phyloP scores from a whole-genome alignment of 495 filamentous ascomycete genomes.

The Ramalina peruviana region DNA sequence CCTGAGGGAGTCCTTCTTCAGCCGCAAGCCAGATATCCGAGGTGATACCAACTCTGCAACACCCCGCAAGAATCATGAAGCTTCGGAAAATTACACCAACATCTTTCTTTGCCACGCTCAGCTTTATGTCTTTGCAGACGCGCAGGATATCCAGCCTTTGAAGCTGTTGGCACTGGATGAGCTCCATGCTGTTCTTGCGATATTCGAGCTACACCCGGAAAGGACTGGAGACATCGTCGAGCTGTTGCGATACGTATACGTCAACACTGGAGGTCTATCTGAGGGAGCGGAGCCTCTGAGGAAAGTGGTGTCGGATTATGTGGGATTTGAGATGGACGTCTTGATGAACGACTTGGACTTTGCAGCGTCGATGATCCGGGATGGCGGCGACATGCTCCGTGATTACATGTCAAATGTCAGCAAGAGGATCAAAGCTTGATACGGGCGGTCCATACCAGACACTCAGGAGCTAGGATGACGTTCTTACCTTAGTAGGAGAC shows the following conservation, averaged over 20 bases:
- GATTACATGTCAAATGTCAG: conserved; percentile 11
- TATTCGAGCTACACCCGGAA: conserved; percentile 19
- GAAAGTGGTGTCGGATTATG: conserved; percentile 17
- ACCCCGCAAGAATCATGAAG: not conserved
- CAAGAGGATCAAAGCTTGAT: conserved; percentile 4
- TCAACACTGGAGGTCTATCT: conserved; percentile 11
- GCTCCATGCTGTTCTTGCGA: conserved; percentile 19
- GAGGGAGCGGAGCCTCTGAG: conserved; percentile 9
- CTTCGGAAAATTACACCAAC: conserved; percentile 22
- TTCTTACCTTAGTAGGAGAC: too few relatives aligned
- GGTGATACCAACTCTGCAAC: not conserved
- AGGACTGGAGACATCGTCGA: conserved; percentile 20
- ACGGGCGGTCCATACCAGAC: too few relatives aligned
- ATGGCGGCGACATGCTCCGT: conserved; percentile 8
- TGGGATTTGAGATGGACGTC: conserved; percentile 16
- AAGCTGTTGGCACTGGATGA: conserved; percentile 22
- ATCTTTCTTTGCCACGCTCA: conserved; percentile 25
- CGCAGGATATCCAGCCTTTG: conserved; percentile 23
- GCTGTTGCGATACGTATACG: conserved; percentile 24
- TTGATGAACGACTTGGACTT: conserved; percentile 19
- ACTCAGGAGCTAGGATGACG: too few relatives aligned
- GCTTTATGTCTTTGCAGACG: conserved; percentile 29
- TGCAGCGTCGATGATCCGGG: conserved; percentile 9
- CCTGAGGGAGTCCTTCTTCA: not conserved
- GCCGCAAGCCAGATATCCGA: not conserved